phyloP scores from a whole-genome alignment of 352 stramenopile genomes.

The Elongisporangium prolatum region DNA sequence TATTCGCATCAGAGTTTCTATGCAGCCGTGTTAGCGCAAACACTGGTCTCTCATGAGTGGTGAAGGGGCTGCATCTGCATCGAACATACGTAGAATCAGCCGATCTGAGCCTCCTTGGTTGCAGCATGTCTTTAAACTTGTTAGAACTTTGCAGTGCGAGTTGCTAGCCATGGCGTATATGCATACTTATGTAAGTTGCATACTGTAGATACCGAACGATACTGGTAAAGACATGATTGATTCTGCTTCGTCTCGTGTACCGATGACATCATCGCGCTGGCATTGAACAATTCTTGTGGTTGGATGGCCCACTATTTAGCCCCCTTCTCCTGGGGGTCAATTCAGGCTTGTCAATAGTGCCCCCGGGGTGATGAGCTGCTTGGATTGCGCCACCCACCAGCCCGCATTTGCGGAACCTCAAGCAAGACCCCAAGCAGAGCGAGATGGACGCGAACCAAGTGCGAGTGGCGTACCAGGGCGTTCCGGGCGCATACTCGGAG shows the following conservation, averaged over 20 bases:
- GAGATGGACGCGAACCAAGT: slow-evolving; percentile 32
- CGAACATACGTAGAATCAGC: neutral
- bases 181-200: neutral
- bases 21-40: neutral
- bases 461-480: slow-evolving; percentile 94
- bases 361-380: neutral
- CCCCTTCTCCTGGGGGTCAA: neutral
- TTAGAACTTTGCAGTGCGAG: neutral
- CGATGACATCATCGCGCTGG: neutral
- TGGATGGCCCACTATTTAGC: neutral
- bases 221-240: neutral
- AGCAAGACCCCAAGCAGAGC: neutral
- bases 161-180: neutral
- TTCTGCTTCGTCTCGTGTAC: neutral
- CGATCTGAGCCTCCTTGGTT: neutral
- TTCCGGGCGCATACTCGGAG: slow-evolving; percentile 96
- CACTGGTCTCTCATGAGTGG: neutral
- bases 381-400: neutral
- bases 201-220: neutral
- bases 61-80: neutral
- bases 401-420: neutral
- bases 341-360: neutral
- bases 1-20: neutral
- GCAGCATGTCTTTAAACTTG: neutral
- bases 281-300: neutral